Percentiles rank a stretch among this genome's conserved stretches.
Evolutionary conservation across 2,329 filamentous ascomycete genomes (phyloP).

Genomic region (Ceratocystis cubensis): DNA sequence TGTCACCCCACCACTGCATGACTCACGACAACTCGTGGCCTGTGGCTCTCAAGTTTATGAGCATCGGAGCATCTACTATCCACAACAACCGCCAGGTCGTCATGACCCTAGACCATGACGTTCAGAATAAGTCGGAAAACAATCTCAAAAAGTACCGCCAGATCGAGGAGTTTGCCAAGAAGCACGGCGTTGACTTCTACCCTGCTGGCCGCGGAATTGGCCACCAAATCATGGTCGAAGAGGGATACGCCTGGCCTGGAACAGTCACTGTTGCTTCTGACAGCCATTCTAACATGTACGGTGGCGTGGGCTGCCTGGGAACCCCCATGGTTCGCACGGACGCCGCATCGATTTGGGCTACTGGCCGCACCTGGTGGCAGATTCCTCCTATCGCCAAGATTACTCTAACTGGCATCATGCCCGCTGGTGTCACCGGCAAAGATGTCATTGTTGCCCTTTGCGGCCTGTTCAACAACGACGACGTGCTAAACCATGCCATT

Average conservation of each 20-base stretch:
- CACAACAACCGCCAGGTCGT: conserved; percentile 37
- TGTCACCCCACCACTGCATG: conserved; percentile 50
- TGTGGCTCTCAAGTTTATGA: conserved; percentile 62
- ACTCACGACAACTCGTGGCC: conserved; percentile 78
- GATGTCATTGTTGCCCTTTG: conserved; percentile 87
- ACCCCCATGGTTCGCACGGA: conserved; percentile 79
- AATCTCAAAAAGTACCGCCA: conserved; percentile 73
- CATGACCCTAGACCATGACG: conserved; percentile 73
- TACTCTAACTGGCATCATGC: conserved; percentile 61
- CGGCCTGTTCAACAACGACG: conserved; percentile 71
- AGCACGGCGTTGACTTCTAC: conserved; percentile 67
- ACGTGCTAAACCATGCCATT: conserved; percentile 82
- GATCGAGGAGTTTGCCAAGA: conserved; percentile 69
- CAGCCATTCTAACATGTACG: conserved; percentile 72
- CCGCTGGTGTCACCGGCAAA: conserved; percentile 74
- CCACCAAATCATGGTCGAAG: conserved; percentile 86
- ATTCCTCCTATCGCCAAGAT: conserved; percentile 73
- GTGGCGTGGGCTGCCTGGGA: conserved; percentile 62
- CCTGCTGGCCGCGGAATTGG: conserved; percentile 70
- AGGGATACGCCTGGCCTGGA: conserved; percentile 70
- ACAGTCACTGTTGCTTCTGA: conserved; percentile 71
- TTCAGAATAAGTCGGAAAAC: conserved; percentile 65
- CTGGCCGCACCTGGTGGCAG: conserved; percentile 75
- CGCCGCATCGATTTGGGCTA: conserved; percentile 75
- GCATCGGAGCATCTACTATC: conserved; percentile 61